phyloP scores from a whole-genome alignment of 2,329 filamentous ascomycete species.

The Phyllosticta paracitricarpa region DNA sequence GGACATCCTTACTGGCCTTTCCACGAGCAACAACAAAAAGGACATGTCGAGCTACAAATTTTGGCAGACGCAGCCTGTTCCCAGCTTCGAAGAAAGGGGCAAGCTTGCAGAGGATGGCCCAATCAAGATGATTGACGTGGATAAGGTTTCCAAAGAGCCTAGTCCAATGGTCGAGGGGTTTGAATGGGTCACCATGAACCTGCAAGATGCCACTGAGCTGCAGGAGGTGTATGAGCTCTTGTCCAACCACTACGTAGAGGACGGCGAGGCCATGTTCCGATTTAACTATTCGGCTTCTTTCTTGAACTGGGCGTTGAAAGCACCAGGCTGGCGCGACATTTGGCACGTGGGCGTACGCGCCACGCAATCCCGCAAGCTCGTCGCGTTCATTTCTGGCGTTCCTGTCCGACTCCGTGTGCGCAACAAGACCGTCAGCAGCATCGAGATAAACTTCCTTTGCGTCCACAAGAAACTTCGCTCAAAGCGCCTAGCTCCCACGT shows the following conservation, averaged over 20 bases:
- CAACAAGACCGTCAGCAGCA: conserved; percentile 62
- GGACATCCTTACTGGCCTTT: conserved; percentile 65
- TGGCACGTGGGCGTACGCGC: conserved; percentile 95
- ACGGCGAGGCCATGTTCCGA: conserved; percentile 92
- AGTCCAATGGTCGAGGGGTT: conserved; percentile 66
- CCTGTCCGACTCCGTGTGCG: conserved; percentile 76
- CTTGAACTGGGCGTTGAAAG: conserved; percentile 87
- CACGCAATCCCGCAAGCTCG: conserved; percentile 70
- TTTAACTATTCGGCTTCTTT: conserved; percentile 92
- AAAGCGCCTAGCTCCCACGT: conserved; percentile 82
- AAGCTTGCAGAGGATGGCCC: conserved; percentile 61
- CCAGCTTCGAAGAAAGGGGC: conserved; percentile 55
- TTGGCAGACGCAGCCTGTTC: conserved; percentile 95
- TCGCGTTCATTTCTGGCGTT: conserved; percentile 92
- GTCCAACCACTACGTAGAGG: conserved; percentile 92
- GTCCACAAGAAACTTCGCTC: conserved; percentile 95
- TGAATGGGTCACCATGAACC: conserved; percentile 87
- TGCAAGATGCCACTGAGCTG: conserved; percentile 65
- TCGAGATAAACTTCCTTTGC: conserved; percentile 96
- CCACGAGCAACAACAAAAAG: conserved; percentile 80
- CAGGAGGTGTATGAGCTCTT: conserved; percentile 88
- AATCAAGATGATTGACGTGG: conserved; percentile 68
- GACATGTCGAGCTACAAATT: conserved; percentile 98
- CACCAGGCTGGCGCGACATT: conserved; percentile 84
- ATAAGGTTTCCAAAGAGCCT: conserved; percentile 69